These are phyloP conservation scores for Brassica nigra DNA, from an alignment of 345 rosid genomes.

Conservation along the genomic window DNA sequence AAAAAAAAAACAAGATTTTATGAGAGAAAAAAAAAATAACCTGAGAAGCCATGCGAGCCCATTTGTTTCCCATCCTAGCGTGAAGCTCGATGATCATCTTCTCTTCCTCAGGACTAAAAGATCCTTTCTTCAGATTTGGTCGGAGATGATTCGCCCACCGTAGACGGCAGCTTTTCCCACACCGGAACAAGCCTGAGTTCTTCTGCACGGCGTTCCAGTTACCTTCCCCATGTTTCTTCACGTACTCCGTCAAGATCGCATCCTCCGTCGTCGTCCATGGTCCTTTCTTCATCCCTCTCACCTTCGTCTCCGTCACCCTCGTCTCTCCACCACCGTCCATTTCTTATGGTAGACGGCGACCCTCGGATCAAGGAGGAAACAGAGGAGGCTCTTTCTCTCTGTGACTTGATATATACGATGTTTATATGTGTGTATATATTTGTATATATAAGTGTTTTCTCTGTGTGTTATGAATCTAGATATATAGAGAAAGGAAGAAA, in stretches of 20 bases:
- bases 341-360: conserved; percentile 19
- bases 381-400: conserved; percentile 19
- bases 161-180: conserved; percentile 87
- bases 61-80: conserved; percentile 77
- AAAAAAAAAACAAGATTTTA: not conserved
- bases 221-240: conserved; percentile 75
- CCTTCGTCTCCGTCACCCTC: conserved; percentile 17
- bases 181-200: conserved; percentile 70
- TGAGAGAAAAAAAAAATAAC: conserved; percentile 34
- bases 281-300: conserved; percentile 68
- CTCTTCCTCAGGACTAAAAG: conserved; percentile 72
- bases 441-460: conserved; percentile 29
- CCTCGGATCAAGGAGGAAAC: conserved; percentile 38
- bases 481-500: conserved; percentile 34
- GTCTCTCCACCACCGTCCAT: conserved; percentile 38
- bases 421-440: conserved; percentile 28
- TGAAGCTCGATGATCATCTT: conserved; percentile 71
- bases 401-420: conserved; percentile 32
- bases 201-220: conserved; percentile 83
- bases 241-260: conserved; percentile 68
- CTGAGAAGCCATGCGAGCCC: conserved; percentile 98
- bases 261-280: conserved; percentile 88
- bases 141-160: conserved; percentile 94
- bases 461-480: conserved; percentile 30
- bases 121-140: conserved; percentile 81